Evolutionary conservation across 306 rosid species (phyloP), one percentile per base, ranked within the genome.

Genomic region (Cicer yamashitae): DNA sequence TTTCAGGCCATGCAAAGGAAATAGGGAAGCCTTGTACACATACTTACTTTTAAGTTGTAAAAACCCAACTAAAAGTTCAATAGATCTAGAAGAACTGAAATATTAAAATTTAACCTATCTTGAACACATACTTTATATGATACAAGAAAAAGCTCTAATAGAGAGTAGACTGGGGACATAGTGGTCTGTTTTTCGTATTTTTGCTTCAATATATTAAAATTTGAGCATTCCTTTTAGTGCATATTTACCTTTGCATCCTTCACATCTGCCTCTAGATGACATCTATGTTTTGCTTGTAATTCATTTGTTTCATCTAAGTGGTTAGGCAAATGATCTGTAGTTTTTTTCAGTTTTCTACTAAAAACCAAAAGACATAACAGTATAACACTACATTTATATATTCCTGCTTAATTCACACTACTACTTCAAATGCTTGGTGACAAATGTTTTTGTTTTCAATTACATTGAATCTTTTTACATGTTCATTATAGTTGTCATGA

Each of bases 271-370:
- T 56, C 66, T 56, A 79, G 40, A 45, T 56, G 57, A 61, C 67
- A 45, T 45, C 51, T 48, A 67, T 50, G 25, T 10, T 50, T 30
- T 65, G 64, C 45, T 44, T 52, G 62, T 7, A 5, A 41, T 40
- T 75, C 12, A 14, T 46, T 34, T 38, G 62, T 63, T 74, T 47
- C 41, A 43, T 71, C 40, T 14, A 39, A 70, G 37, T 63, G 45
- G 30, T 34, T 54, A 44, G 14, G 75, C 37, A 63, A 62, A 13
- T 52, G 50, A 17, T 10, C 20, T 39, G 34, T 44, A 6, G 37
- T 41, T 70, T 8, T 69, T 68, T 69, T 48, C 18, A 68, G 39
- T 57, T 79, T 63, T 46, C 46, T 54, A 30, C 44, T 66, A 59
- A 59, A 73, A 57, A 44, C 40, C 45, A 59, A 64, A 51, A 45